These are phyloP conservation scores for Ajuga chamaepitys DNA, from an alignment of 257 asterid species.

Conservation along the genomic window DNA sequence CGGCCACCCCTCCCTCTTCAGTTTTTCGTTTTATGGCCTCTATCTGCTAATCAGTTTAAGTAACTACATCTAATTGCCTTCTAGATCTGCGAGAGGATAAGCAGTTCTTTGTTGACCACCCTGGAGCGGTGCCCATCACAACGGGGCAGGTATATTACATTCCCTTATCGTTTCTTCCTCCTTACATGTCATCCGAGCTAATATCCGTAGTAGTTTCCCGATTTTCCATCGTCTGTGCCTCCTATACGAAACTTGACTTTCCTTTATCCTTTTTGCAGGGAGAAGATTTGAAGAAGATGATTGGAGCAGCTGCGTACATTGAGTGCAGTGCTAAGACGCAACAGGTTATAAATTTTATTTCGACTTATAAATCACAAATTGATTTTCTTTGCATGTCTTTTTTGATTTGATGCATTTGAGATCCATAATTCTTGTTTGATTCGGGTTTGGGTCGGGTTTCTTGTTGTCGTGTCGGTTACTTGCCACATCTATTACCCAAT, in stretches of 20 bases:
- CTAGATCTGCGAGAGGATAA: slow-evolving; percentile 76
- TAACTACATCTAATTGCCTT: slow-evolving; percentile 12
- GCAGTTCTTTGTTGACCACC: slow-evolving; percentile 63
- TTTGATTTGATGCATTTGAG: too few species aligned
- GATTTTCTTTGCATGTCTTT: neutral
- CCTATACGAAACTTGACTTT: neutral
- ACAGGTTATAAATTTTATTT: slow-evolving; percentile 35
- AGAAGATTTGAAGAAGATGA: slow-evolving; percentile 57
- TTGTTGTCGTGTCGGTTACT: too few species aligned
- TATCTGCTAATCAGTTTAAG: neutral
- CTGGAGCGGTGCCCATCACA: slow-evolving; percentile 66
- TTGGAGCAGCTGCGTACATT: slow-evolving; percentile 66
- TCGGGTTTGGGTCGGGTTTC: too few species aligned
- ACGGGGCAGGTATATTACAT: slow-evolving; percentile 41
- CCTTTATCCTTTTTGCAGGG: slow-evolving; percentile 37
- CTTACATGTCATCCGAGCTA: neutral
- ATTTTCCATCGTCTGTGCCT: neutral
- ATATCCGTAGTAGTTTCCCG: neutral
- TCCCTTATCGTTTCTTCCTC: neutral
- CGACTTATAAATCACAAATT: neutral
- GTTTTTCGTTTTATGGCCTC: too few species aligned
- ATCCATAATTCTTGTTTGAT: too few species aligned
- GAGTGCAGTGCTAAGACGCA: slow-evolving; percentile 83
- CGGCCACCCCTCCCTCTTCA: neutral
- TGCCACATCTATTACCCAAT: too few species aligned